Evolutionary conservation across 306 rosid species (phyloP).

Genomic region (Lithocarpus polystachyus): DNA sequence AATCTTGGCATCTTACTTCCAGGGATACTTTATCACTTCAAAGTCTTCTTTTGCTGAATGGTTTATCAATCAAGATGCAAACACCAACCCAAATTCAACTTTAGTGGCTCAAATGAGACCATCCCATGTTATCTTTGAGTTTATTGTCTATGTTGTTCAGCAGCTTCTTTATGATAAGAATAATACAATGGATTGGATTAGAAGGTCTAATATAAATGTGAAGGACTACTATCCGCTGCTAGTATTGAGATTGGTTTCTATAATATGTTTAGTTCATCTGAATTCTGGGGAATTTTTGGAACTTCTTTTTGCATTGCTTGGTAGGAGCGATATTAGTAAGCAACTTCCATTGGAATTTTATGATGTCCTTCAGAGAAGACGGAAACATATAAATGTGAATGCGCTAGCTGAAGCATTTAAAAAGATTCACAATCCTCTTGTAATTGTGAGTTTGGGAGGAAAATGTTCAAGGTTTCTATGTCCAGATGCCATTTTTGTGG

Average conservation of each 20-base stretch:
- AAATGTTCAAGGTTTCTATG: too few species aligned
- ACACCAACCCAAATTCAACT: too few species aligned
- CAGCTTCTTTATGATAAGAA: conserved; percentile 10
- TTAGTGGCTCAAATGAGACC: too few species aligned
- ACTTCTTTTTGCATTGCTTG: conserved; percentile 30
- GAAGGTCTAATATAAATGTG: conserved; percentile 1
- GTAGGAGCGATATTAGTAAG: conserved; percentile 4
- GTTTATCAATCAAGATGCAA: too few species aligned
- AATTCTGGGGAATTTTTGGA: conserved; percentile 23
- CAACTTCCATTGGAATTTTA: conserved; percentile 38
- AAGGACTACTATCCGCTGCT: conserved; percentile 28
- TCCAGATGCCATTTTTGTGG: too few species aligned
- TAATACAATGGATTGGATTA: conserved; percentile 38
- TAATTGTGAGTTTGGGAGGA: conserved; percentile 29
- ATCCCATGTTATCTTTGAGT: too few species aligned
- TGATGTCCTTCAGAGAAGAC: conserved; percentile 21
- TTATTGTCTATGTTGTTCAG: too few species aligned
- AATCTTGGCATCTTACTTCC: too few species aligned
- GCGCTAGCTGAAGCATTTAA: conserved; percentile 47
- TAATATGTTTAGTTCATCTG: conserved; percentile 40
- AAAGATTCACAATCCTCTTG: conserved; percentile 45
- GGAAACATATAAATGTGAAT: conserved; percentile 7
- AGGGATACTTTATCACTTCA: too few species aligned
- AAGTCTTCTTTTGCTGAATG: too few species aligned
- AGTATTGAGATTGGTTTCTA: conserved; percentile 39